Evolutionary conservation across 2,329 filamentous ascomycete species (phyloP).

Genomic region (Nemania bipapillata): DNA sequence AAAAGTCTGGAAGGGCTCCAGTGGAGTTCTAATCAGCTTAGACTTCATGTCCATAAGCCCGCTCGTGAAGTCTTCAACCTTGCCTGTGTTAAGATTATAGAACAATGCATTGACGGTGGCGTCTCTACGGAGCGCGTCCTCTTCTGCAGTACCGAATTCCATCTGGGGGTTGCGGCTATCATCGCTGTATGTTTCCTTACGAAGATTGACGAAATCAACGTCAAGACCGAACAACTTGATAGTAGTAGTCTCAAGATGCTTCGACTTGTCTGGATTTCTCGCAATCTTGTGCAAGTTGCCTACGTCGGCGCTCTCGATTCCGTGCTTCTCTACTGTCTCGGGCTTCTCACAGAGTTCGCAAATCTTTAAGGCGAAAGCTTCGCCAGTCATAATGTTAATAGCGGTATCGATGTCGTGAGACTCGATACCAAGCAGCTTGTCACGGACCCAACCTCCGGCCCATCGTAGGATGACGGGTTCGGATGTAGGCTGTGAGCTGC

Average conservation of each 20-base stretch:
- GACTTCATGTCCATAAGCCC: conserved; percentile 79
- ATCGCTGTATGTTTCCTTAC: conserved; percentile 90
- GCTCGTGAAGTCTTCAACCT: conserved; percentile 85
- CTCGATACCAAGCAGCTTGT: conserved; percentile 77
- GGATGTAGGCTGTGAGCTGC: conserved; percentile 59
- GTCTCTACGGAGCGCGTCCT: conserved; percentile 89
- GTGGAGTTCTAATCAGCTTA: conserved; percentile 81
- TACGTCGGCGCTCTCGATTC: conserved; percentile 67
- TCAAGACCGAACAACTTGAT: conserved; percentile 86
- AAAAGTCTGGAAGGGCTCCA: conserved; percentile 91
- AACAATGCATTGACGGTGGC: conserved; percentile 96
- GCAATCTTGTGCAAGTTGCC: conserved; percentile 87
- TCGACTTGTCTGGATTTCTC: conserved; percentile 94
- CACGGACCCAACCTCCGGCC: conserved; percentile 88
- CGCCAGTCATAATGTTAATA: conserved; percentile 86
- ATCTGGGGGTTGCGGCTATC: conserved; percentile 90
- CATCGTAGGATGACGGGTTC: conserved; percentile 75
- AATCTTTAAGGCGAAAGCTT: conserved; percentile 76
- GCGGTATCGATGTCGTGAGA: conserved; percentile 87
- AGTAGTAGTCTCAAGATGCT: conserved; percentile 92
- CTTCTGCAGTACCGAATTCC: conserved; percentile 90
- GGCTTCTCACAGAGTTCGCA: conserved; percentile 73
- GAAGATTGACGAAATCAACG: conserved; percentile 91
- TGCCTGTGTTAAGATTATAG: conserved; percentile 84
- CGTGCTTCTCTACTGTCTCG: conserved; percentile 70